Conservation (phyloP, 2,329 filamentous ascomycete genomes). For the Aspergillus japonicus region DNA sequence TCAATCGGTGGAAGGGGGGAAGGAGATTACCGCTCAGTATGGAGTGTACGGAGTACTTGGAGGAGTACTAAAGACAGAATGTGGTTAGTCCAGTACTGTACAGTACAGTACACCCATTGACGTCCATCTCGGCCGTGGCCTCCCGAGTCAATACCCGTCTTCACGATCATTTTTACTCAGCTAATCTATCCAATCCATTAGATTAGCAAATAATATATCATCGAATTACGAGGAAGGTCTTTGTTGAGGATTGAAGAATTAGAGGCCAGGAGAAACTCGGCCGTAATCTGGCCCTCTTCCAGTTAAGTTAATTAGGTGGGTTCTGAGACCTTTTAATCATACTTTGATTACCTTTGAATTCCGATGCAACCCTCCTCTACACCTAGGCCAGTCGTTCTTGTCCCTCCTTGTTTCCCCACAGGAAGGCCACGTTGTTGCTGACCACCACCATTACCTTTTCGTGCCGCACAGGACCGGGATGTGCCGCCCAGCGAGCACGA, state of each 20-base stretch:
- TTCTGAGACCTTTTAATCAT: background rate
- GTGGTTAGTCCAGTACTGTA: no score
- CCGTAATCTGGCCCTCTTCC: background rate
- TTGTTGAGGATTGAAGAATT: no score
- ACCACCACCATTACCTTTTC: background rate
- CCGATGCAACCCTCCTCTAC: background rate
- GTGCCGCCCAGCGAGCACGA: background rate
- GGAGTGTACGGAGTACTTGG: no score
- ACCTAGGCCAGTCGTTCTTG: background rate
- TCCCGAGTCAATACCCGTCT: no score
- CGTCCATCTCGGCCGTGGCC: no score
- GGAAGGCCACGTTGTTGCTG: slow-evolving; percentile 3
- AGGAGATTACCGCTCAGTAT: background rate
- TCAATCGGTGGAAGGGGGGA: background rate
- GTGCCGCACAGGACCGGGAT: background rate
- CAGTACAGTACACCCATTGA: no score
- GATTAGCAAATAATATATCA: no score
- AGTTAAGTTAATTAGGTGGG: background rate
- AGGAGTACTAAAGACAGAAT: background rate
- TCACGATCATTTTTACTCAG: no score
- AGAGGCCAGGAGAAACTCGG: background rate
- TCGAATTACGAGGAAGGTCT: no score
- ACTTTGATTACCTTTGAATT: background rate
- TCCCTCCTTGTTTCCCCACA: slow-evolving; percentile 8
- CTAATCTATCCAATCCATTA: no score